Base-by-base conservation (phyloP, 2,329 filamentous ascomycete genomes). In the Colletotrichum tamarilloi region DNA sequence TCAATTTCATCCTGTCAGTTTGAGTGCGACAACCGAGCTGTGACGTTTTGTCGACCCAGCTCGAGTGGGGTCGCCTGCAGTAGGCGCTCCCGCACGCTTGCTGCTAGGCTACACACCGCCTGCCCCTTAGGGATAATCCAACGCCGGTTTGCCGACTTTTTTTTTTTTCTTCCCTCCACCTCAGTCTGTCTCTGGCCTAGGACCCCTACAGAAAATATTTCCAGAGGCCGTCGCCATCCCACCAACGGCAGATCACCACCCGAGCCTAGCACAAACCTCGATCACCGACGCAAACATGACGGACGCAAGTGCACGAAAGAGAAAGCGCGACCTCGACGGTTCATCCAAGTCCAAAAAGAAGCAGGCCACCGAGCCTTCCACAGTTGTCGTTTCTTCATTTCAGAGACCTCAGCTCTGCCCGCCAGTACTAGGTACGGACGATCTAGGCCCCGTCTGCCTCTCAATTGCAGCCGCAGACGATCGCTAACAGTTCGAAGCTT, bases 341-440 rank as follows among this genome's bases (percentile, higher is more conserved):
- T 77, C 80, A 2, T 79, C 81, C 1, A 85, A 85, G 68, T 81
- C 84, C 28, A 86, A 87, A 75, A 91, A 86, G 80, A 90, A 89
- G 80, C 85, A 87, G 14, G 68, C 68, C 14, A 77, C 77, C 11
- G 67, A 81, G 19, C 77, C 82, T 60, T 75, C 82, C 28, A 82
- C 80, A 42, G 82, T 88, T 67, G 85, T 81, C 55, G 82, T 91
- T 35, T 84, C 86, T 38, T 84, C 87, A 2, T 78, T 89, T 16
- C 80, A 86, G 30, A 82, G 82, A 71, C 82, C 84, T 22, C 84
- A 84, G 74, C 81, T 82, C 76, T 88, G 84, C 77, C 87, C 88
- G 24, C 89, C 89, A 3, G 82, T 90, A 32, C 83, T 90, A 81
- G 88, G 88, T 90, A 87, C 74, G 81, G 81, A 42, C 57, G 8